These are phyloP conservation scores for Colletotrichum limetticola DNA, from an alignment of 2,329 filamentous ascomycete genomes.

Conservation along the genomic window DNA sequence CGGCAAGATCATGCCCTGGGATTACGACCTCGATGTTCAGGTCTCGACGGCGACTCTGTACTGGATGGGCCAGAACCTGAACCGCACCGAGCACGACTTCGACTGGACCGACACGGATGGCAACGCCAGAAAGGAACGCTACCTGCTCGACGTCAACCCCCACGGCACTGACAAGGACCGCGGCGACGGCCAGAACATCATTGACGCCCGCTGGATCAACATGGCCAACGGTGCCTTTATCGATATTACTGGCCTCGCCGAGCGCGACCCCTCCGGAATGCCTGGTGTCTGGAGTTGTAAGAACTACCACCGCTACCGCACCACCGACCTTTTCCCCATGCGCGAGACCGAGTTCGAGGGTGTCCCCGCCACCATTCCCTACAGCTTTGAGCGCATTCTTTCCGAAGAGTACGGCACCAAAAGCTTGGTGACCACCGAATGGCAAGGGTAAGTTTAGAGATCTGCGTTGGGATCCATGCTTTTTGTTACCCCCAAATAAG, in stretches of 20 bases:
- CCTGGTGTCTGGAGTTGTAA: slow-evolving; percentile 83
- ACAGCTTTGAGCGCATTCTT: slow-evolving; percentile 73
- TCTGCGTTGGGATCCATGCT: not conserved
- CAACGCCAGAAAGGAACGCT: slow-evolving; percentile 58
- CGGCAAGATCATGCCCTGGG: slow-evolving; percentile 80
- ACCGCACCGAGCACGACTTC: slow-evolving; percentile 74
- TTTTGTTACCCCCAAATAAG: slow-evolving; percentile 4
- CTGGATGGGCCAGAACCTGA: slow-evolving; percentile 73
- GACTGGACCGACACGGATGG: slow-evolving; percentile 55
- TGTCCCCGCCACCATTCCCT: slow-evolving; percentile 75
- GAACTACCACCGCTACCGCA: slow-evolving; percentile 79
- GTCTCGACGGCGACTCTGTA: slow-evolving; percentile 74
- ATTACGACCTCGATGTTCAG: slow-evolving; percentile 87
- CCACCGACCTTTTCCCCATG: slow-evolving; percentile 80
- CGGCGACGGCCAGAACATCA: slow-evolving; percentile 79
- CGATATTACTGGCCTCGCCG: slow-evolving; percentile 82
- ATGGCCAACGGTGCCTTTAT: slow-evolving; percentile 80
- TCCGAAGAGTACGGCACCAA: slow-evolving; percentile 73
- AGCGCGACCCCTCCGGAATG: slow-evolving; percentile 66
- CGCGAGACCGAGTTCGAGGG: slow-evolving; percentile 80
- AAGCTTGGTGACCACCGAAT: slow-evolving; percentile 69
- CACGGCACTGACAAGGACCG: slow-evolving; percentile 69
- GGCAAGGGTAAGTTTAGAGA: slow-evolving; percentile 64
- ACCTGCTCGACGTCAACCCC: slow-evolving; percentile 82
- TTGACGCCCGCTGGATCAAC: slow-evolving; percentile 88